Evolutionary conservation across 306 rosid genomes (phyloP).

Genomic region (Dalbergia cultrata): DNA sequence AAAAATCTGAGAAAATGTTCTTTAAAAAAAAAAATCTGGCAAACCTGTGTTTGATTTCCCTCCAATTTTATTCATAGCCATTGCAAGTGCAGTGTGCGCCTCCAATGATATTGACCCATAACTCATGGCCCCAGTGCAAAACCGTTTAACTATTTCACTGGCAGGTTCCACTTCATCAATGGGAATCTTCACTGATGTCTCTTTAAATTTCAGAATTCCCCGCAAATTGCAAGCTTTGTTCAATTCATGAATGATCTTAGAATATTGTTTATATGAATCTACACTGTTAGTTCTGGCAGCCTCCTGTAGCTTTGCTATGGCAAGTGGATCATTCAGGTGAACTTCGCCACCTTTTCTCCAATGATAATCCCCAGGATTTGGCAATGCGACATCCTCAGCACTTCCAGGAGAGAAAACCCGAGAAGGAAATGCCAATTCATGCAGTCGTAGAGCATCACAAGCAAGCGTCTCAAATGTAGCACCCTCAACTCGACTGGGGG

Average conservation of each 20-base stretch:
- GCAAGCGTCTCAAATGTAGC: conserved; percentile 97
- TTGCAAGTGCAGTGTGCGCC: conserved; percentile 90
- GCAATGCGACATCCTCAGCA: conserved; percentile 91
- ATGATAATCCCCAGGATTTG: conserved; percentile 98
- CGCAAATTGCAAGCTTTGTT: conserved; percentile 95
- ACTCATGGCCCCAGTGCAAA: conserved; percentile 99
- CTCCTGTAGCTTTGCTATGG: conserved; percentile 94
- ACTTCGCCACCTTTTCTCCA: conserved; percentile 99
- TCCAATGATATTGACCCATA: conserved; percentile 98
- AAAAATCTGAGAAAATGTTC: conserved; percentile 21
- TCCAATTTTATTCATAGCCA: conserved; percentile 93
- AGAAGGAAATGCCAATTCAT: conserved; percentile 90
- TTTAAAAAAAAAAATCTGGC: conserved; percentile 22
- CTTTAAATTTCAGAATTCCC: conserved; percentile 87
- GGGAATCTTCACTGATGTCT: conserved; percentile 61
- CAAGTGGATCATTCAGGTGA: conserved; percentile 96
- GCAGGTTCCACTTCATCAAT: conserved; percentile 95
- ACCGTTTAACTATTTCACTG: conserved; percentile 90
- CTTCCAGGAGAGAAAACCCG: conserved; percentile 84
- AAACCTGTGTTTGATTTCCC: conserved; percentile 81
- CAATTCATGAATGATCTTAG: conserved; percentile 82
- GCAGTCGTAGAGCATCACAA: conserved; percentile 76
- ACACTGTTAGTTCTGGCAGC: conserved; percentile 92
- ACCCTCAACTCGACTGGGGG: conserved; percentile 98
- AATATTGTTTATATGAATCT: conserved; percentile 86